Percentiles rank a stretch among this genome's conserved stretches.
These are phyloP conservation scores for Botrytis medusae DNA, from an alignment of 2,329 filamentous ascomycete species.

Conservation along the genomic window DNA sequence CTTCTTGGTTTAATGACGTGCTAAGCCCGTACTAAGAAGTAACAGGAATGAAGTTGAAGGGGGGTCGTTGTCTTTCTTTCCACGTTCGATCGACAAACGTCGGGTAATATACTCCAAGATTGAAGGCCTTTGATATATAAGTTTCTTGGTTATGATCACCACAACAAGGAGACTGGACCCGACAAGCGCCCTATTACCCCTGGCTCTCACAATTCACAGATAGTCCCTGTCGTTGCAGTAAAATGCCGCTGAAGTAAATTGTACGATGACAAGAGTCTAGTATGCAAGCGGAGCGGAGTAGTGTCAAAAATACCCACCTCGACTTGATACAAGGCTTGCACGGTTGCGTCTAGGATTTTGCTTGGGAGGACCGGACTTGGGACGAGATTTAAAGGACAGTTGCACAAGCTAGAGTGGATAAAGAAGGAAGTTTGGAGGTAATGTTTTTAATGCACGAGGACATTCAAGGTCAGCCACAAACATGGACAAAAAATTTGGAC, in stretches of 20 bases:
- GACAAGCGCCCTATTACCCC: conserved; percentile 35
- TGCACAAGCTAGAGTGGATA: conserved; percentile 23
- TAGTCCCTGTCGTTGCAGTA: conserved; percentile 29
- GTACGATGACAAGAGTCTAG: conserved; percentile 27
- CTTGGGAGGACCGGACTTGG: conserved; percentile 24
- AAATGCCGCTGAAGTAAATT: conserved; percentile 34
- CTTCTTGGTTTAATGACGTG: conserved; percentile 38
- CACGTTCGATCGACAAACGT: conserved; percentile 38
- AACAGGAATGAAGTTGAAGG: conserved; percentile 30
- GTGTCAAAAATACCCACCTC: conserved; percentile 25
- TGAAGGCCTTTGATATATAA: conserved; percentile 34
- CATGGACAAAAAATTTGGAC: conserved; percentile 27
- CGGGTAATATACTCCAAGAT: conserved; percentile 39
- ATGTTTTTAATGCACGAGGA: conserved; percentile 28
- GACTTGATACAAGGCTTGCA: conserved; percentile 31
- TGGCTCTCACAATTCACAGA: conserved; percentile 31
- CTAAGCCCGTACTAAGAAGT: conserved; percentile 32
- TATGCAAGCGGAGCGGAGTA: conserved; percentile 30
- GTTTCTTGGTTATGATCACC: conserved; percentile 36
- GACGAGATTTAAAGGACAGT: conserved; percentile 20
- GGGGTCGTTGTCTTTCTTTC: conserved; percentile 35
- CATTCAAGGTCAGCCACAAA: conserved; percentile 30
- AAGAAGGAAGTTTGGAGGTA: conserved; percentile 23
- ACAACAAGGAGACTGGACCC: conserved; percentile 37
- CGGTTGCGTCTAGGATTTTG: conserved; percentile 27